A percentile compares a stretch with the other conserved stretches of the same genome.
Evolutionary conservation across 306 rosid genomes (phyloP).

Genomic region (Prunus salicina): DNA sequence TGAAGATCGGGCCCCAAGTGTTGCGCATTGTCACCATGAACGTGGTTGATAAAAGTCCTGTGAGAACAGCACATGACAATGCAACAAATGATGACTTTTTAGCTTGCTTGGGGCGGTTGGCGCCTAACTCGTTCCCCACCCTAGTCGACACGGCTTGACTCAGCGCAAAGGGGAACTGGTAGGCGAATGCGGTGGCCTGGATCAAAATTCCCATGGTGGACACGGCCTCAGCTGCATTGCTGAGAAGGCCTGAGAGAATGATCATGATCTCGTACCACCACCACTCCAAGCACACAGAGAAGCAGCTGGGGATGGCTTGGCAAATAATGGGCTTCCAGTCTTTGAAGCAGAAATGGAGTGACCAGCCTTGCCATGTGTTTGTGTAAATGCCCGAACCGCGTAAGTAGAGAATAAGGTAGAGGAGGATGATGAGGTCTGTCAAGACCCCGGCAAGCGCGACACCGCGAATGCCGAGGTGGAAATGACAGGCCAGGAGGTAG

Average conservation of each 20-base stretch:
- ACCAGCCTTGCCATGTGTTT: slow-evolving; percentile 29
- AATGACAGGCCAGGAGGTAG: not conserved
- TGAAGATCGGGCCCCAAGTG: slow-evolving; percentile 34
- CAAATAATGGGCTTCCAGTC: slow-evolving; percentile 38
- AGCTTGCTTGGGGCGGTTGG: slow-evolving; percentile 34
- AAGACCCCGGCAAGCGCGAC: slow-evolving; percentile 29
- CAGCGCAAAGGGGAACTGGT: slow-evolving; percentile 38
- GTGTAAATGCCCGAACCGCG: slow-evolving; percentile 10
- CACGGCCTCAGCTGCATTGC: slow-evolving; percentile 23
- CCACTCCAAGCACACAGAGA: slow-evolving; percentile 46
- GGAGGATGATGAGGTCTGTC: slow-evolving; percentile 26
- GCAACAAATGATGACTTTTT: slow-evolving; percentile 26
- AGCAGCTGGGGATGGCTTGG: slow-evolving; percentile 42
- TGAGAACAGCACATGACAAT: slow-evolving; percentile 19
- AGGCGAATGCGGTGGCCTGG: slow-evolving; percentile 40
- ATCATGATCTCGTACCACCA: slow-evolving; percentile 58
- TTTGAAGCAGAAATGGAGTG: slow-evolving; percentile 19
- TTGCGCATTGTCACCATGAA: slow-evolving; percentile 16
- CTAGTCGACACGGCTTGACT: slow-evolving; percentile 41
- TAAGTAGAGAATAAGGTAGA: slow-evolving; percentile 13
- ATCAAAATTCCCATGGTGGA: slow-evolving; percentile 45
- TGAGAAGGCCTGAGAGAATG: slow-evolving; percentile 28
- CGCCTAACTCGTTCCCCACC: slow-evolving; percentile 45
- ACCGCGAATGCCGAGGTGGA: slow-evolving; percentile 26
- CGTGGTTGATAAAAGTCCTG: slow-evolving; percentile 20